Percentiles rank a stretch among this genome's conserved stretches.
phyloP scores from a whole-genome alignment of 768 basidiomycete species.

The Amanita thiersii region DNA sequence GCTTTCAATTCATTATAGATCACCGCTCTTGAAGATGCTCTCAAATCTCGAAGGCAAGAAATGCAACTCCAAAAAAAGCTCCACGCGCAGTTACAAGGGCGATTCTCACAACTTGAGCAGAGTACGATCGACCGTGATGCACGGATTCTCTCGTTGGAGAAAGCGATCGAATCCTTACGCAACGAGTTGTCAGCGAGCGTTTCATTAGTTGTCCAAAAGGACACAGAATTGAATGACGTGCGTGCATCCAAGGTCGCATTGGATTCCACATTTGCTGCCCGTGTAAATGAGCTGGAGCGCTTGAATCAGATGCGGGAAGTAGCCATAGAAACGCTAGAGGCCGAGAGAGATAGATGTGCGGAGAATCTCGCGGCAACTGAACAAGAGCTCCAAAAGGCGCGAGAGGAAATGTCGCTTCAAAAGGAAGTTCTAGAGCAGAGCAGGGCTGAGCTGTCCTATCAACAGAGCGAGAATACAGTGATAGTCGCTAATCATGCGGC shows the following conservation, averaged over 20 bases:
- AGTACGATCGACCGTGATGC: conserved; percentile 18
- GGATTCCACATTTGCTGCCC: conserved; percentile 11
- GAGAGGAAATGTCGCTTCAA: too few species aligned
- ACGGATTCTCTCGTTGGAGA: conserved; percentile 16
- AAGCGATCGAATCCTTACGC: conserved; percentile 14
- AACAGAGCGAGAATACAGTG: too few species aligned
- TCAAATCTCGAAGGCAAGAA: conserved; percentile 12
- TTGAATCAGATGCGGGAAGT: not conserved
- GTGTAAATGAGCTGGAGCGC: conserved; percentile 7
- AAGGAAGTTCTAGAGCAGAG: too few species aligned
- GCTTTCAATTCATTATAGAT: conserved; percentile 6
- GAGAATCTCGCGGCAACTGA: not conserved
- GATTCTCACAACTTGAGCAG: conserved; percentile 13
- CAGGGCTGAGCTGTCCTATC: too few species aligned
- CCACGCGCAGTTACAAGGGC: conserved; percentile 2
- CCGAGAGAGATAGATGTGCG: not conserved
- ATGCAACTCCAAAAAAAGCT: conserved; percentile 12
- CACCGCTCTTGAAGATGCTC: conserved; percentile 13
- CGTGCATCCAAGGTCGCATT: conserved; percentile 11
- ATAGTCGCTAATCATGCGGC: too few species aligned
- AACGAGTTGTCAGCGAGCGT: conserved; percentile 10
- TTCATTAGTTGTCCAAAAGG: conserved; percentile 7
- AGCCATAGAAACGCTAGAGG: not conserved
- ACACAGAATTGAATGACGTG: conserved; percentile 8
- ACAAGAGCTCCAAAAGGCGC: too few species aligned